A percentile compares a stretch with the other conserved stretches of the same genome.
phyloP scores from a whole-genome alignment of 2,329 filamentous ascomycete genomes.

The Ophiosphaerella herpotricha region DNA sequence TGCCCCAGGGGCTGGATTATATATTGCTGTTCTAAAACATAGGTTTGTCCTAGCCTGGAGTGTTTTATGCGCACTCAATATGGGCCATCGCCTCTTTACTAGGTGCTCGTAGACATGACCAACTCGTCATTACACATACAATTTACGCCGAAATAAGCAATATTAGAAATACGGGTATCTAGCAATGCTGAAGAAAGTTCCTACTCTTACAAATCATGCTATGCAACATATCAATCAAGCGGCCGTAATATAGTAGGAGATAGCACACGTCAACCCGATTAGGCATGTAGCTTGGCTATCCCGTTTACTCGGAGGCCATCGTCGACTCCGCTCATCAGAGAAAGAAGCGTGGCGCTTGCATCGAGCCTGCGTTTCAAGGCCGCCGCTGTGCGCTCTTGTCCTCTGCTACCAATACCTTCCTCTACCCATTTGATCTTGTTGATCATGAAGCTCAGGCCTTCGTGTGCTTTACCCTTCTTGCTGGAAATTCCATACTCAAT shows the following conservation, averaged over 20 bases:
- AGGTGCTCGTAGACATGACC: neutral
- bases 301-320: constrained; percentile 28
- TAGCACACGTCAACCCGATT: constrained; percentile 7
- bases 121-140: constrained; percentile 4
- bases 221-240: constrained; percentile 11
- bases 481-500: constrained; percentile 82
- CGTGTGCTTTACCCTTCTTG: constrained; percentile 79
- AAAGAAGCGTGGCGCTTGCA: constrained; percentile 41
- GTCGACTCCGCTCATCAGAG: constrained; percentile 36
- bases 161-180: constrained; percentile 47
- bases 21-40: neutral
- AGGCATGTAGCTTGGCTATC: constrained; percentile 35
- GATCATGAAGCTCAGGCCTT: constrained; percentile 89
- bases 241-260: constrained; percentile 17
- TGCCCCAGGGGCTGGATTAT: neutral
- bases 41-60: too few species aligned
- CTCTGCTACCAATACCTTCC: constrained; percentile 60
- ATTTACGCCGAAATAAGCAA: constrained; percentile 17
- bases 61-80: too few species aligned
- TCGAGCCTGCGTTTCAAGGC: constrained; percentile 45
- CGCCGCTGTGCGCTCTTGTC: constrained; percentile 44
- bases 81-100: neutral
- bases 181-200: constrained; percentile 41
- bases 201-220: constrained; percentile 25
- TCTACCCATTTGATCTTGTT: constrained; percentile 82